Base-by-base conservation (phyloP, 768 basidiomycete species). In the Grammothele lineata region DNA sequence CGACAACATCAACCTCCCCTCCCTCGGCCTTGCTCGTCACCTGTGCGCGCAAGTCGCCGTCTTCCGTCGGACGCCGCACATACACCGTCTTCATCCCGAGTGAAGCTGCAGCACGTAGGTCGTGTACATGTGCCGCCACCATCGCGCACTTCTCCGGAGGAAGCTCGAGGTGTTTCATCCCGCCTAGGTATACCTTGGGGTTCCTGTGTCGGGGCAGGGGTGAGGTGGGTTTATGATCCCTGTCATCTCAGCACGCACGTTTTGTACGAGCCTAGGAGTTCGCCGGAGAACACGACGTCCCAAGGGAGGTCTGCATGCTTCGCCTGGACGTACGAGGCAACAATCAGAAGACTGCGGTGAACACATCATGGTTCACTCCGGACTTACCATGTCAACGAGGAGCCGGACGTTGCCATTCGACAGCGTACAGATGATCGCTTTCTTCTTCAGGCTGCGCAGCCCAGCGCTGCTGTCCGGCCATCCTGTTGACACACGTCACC, bases 351-450 rank as follows among this genome's bases (percentile, higher is more conserved):
- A 6, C n/a, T 14, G 30, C 8, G 15, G 30, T 32, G 43, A 17
- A 22, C 4, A 45, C 34, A 9, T 5, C 14, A 11, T 8, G 15
- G 12, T 10, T 19, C 8, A 21, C 14, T 21, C 18, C 14, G n/a
- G 11, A 11, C 44, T 35, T 49, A 80, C 83, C 78, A 85, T 74
- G 56, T 85, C 81, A 0, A 80, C 62, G 3, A 85, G 68, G 5
- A 84, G 64, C 15, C 77, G 67, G 33, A 83, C 68, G 55, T 79
- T 86, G 8, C 82, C 84, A 49, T 86, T 86, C 0, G 83, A 84
- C 0, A 86, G 64, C 3, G 76, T 70, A 1, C 70, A 70, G 10
- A 84, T 72, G 40, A 82, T 70, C 0, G 60, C 59, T 5, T 73
- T 58, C 39, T 78, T 71, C 66, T 79, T 80, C 40, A 86, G 61